Evolutionary conservation across 2,329 filamentous ascomycete genomes (phyloP).

Genomic region (Colletotrichum sp.): DNA sequence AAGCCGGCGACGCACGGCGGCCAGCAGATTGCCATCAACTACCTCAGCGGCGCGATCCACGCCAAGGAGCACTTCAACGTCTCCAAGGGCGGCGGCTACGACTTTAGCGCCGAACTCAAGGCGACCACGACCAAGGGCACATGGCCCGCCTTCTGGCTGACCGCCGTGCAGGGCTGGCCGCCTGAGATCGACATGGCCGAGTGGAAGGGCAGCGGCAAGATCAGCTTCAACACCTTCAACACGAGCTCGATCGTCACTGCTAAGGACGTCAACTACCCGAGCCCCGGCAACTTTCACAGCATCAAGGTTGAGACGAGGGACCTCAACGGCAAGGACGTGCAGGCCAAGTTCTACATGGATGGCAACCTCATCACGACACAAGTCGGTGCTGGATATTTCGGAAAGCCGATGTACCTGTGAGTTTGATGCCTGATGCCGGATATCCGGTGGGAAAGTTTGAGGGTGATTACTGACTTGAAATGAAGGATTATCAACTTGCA

Average conservation of each 20-base stretch:
- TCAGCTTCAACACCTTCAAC: slow-evolving; percentile 62
- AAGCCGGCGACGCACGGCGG: slow-evolving; percentile 40
- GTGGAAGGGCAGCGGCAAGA: slow-evolving; percentile 64
- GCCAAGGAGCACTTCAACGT: slow-evolving; percentile 46
- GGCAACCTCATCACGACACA: slow-evolving; percentile 53
- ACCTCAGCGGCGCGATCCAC: slow-evolving; percentile 52
- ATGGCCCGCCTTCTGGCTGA: slow-evolving; percentile 66
- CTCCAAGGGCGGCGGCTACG: slow-evolving; percentile 40
- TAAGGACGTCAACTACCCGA: slow-evolving; percentile 52
- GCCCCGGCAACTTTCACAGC: slow-evolving; percentile 51
- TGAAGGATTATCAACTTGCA: slow-evolving; percentile 48
- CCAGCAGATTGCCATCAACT: slow-evolving; percentile 51
- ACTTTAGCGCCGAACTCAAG: slow-evolving; percentile 45
- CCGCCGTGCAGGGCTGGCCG: slow-evolving; percentile 59
- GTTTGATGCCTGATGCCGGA: slow-evolving; percentile 11
- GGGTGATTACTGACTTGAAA: background rate
- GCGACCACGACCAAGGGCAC: slow-evolving; percentile 48
- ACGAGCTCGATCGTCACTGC: slow-evolving; percentile 50
- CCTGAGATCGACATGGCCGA: slow-evolving; percentile 66
- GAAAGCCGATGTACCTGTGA: slow-evolving; percentile 49
- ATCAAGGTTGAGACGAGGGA: slow-evolving; percentile 57
- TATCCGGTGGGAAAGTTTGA: background rate
- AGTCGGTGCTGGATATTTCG: slow-evolving; percentile 53
- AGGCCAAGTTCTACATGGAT: slow-evolving; percentile 61
- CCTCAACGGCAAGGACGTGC: slow-evolving; percentile 54